These are phyloP conservation scores for Quercus dentata DNA, from an alignment of 306 rosid species.

Conservation along the genomic window DNA sequence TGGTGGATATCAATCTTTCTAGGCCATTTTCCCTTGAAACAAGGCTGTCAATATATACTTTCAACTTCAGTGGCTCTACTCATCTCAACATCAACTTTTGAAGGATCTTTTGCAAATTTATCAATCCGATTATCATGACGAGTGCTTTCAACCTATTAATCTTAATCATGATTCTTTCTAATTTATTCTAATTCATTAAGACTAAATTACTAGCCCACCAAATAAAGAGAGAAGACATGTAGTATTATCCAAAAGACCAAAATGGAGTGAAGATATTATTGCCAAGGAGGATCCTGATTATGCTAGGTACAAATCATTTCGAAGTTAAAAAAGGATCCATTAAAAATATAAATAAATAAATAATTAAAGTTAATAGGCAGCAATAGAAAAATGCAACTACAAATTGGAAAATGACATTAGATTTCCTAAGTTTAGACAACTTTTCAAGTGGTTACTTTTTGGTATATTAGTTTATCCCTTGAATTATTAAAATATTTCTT, in stretches of 20 bases:
- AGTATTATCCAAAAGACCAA: neutral
- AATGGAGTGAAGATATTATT: constrained; percentile 2
- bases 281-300: constrained; percentile 21
- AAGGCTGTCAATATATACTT: constrained; percentile 49
- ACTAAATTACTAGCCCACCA: constrained; percentile 30
- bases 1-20: constrained; percentile 63
- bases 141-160: constrained; percentile 34
- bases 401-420: constrained; percentile 31
- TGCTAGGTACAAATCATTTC: constrained; percentile 6
- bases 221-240: constrained; percentile 11
- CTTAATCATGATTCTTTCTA: constrained; percentile 48
- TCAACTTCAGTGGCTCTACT: constrained; percentile 63
- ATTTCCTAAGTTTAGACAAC: constrained; percentile 29
- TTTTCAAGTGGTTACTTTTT: no score
- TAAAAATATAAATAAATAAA: neutral
- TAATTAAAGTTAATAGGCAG: neutral
- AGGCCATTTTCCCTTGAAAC: constrained; percentile 44
- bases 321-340: neutral
- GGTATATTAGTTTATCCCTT: neutral
- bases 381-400: constrained; percentile 21
- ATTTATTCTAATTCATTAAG: constrained; percentile 35
- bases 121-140: constrained; percentile 72
- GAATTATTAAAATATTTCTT: neutral
- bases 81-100: constrained; percentile 61
- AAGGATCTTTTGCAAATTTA: constrained; percentile 42